phyloP scores from a whole-genome alignment of 2,329 filamentous ascomycete genomes.

The Trichoderma sp. region DNA sequence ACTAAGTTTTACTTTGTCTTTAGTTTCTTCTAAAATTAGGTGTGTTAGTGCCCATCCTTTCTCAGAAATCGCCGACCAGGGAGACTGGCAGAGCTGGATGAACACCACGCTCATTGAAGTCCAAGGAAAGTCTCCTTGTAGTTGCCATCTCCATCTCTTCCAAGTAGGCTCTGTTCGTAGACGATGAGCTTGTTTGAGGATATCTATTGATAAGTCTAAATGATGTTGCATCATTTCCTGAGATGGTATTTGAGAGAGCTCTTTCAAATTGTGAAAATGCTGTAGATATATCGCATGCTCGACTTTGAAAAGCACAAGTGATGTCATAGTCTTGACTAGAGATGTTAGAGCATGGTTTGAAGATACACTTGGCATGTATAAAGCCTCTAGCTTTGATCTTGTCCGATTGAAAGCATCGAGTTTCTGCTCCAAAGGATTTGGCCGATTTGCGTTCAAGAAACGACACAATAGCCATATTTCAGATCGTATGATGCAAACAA shows the following conservation, averaged over 20 bases:
- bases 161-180: background rate
- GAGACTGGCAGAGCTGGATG: constrained; percentile 25
- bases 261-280: background rate
- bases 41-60: background rate
- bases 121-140: constrained; percentile 33
- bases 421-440: background rate
- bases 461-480: background rate
- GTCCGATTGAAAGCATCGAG: background rate
- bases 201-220: background rate
- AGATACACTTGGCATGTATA: background rate
- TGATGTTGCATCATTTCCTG: background rate
- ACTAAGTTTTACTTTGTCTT: background rate
- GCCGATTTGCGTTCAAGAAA: background rate
- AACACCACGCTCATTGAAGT: constrained; percentile 31
- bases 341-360: background rate
- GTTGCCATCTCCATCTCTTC: constrained; percentile 34
- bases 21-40: background rate
- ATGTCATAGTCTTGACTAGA: background rate
- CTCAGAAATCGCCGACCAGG: constrained; percentile 25
- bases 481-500: background rate
- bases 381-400: background rate
- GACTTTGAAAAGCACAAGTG: background rate
- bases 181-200: background rate
- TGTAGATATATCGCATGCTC: background rate
- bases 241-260: background rate